Percentiles rank a stretch among this genome's conserved stretches.
Conservation (phyloP, 805 yeast genomes). For the Starmerella asiatica region DNA sequence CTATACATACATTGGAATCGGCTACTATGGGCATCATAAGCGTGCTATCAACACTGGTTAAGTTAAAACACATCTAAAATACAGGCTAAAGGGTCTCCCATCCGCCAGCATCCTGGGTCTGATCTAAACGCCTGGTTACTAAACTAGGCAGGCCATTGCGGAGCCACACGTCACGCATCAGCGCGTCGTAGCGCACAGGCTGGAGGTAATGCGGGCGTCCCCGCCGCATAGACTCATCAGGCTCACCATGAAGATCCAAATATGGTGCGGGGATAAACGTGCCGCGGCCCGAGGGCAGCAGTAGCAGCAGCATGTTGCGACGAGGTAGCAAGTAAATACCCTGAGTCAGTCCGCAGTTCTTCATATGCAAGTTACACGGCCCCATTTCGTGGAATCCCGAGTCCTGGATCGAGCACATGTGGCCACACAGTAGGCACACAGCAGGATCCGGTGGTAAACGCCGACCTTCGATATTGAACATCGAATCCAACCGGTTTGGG, state of each 20-base stretch:
- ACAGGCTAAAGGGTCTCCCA: conserved; percentile 65
- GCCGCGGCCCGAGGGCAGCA: conserved; percentile 64
- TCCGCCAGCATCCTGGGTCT: conserved; percentile 76
- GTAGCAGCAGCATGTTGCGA: conserved; percentile 42
- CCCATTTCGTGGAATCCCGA: conserved; percentile 37
- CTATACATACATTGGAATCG: too few species aligned
- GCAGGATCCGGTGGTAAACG: conserved; percentile 52
- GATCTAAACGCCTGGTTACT: conserved; percentile 69
- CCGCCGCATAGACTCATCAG: conserved; percentile 55
- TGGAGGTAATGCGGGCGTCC: conserved; percentile 61
- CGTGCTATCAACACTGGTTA: too few species aligned
- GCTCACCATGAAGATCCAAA: conserved; percentile 74
- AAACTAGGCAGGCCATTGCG: conserved; percentile 64
- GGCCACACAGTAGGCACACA: conserved; percentile 71
- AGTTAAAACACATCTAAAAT: background rate
- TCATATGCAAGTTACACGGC: conserved; percentile 64
- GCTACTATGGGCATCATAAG: too few species aligned
- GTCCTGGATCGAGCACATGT: conserved; percentile 52
- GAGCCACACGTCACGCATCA: conserved; percentile 58
- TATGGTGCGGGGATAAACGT: conserved; percentile 76
- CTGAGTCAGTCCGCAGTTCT: conserved; percentile 41
- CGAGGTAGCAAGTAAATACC: conserved; percentile 67
- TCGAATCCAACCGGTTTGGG: conserved; percentile 53
- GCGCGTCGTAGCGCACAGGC: conserved; percentile 46
- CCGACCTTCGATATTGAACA: conserved; percentile 37